Conservation (phyloP, 495 filamentous ascomycete species). For the Cercophora sp. region DNA sequence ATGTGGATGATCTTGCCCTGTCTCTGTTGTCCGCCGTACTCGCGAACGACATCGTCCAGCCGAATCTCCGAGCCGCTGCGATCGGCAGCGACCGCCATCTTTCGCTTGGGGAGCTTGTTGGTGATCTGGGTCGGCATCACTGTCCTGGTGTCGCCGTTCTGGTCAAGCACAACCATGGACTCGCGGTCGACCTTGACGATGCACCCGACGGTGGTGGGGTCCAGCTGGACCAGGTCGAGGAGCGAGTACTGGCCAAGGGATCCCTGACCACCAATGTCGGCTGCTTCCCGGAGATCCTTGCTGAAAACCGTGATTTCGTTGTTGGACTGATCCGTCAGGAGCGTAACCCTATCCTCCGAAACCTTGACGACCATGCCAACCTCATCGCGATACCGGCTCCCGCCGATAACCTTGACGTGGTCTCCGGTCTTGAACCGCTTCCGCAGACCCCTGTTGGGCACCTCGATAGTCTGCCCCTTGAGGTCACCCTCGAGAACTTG, state of each 20-base stretch:
- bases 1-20: constrained; percentile 89
- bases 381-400: constrained; percentile 88
- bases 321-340: constrained; percentile 85
- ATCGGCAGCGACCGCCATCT: constrained; percentile 84
- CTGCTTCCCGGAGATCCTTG: constrained; percentile 89
- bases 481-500: constrained; percentile 80
- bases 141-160: constrained; percentile 75
- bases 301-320: constrained; percentile 97
- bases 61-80: constrained; percentile 91
- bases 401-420: constrained; percentile 97
- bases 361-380: constrained; percentile 96
- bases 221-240: constrained; percentile 90
- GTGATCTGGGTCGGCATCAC: constrained; percentile 87
- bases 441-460: constrained; percentile 85
- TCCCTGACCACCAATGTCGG: constrained; percentile 77
- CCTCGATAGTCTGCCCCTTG: constrained; percentile 80
- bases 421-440: constrained; percentile 93
- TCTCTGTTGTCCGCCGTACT: constrained; percentile 77
- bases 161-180: constrained; percentile 82
- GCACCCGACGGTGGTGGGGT: constrained; percentile 85
- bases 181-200: constrained; percentile 94
- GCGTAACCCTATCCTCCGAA: constrained; percentile 81
- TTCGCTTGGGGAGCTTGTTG: constrained; percentile 74
- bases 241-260: constrained; percentile 82
- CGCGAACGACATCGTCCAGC: constrained; percentile 85